Conservation (phyloP, 1,284 basidiomycete genomes). For the Entoloma clypeatum region DNA sequence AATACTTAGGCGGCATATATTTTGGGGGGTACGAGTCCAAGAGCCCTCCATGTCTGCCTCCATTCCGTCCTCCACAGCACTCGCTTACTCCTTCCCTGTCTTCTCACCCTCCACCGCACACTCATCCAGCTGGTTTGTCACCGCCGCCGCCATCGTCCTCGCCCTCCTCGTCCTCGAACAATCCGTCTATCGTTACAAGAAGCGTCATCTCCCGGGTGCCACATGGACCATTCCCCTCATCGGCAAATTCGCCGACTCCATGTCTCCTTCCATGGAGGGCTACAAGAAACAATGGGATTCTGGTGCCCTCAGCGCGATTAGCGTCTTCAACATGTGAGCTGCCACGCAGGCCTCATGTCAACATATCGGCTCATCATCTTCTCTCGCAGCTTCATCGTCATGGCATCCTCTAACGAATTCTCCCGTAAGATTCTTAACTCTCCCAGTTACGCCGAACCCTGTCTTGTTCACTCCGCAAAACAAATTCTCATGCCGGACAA, state of each 20-base stretch:
- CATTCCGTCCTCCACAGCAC: constrained; percentile 40
- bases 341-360: constrained; percentile 4
- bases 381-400: constrained; percentile 85
- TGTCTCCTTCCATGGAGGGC: constrained; percentile 83
- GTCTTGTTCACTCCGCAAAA: constrained; percentile 92
- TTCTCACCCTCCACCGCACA: constrained; percentile 37
- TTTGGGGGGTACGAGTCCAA: constrained; percentile 18
- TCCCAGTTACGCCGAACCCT: constrained; percentile 86
- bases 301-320: constrained; percentile 80
- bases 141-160: constrained; percentile 56
- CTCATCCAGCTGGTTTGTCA: constrained; percentile 58
- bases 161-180: constrained; percentile 78
- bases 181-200: constrained; percentile 82
- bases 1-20: constrained; percentile 8
- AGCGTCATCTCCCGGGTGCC: constrained; percentile 80
- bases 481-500: constrained; percentile 85
- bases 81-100: constrained; percentile 42
- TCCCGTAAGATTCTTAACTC: constrained; percentile 93
- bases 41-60: constrained; percentile 38
- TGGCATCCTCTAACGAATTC: constrained; percentile 89
- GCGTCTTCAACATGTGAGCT: constrained; percentile 93
- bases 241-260: constrained; percentile 87
- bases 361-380: constrained; percentile 8
- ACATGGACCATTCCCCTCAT: constrained; percentile 94
- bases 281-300: constrained; percentile 90